Percentiles rank a stretch among this genome's conserved stretches.
Conservation (phyloP, 2,329 filamentous ascomycete genomes). For the Aureobasidium sp. region DNA sequence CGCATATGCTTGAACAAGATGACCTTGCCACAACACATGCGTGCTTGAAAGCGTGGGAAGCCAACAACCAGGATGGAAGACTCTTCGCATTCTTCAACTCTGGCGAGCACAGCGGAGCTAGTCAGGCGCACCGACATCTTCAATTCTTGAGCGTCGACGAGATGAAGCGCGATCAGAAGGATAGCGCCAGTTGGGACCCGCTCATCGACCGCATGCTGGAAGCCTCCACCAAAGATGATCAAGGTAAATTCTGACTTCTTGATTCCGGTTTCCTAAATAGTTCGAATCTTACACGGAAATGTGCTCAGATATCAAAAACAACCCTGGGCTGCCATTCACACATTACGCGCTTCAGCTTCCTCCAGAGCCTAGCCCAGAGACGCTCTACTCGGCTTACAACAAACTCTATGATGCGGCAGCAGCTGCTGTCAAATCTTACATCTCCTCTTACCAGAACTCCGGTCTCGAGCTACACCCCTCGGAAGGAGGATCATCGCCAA, state of each 20-base stretch:
- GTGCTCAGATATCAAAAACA: neutral
- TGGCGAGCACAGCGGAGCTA: slow-evolving; percentile 60
- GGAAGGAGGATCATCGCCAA: slow-evolving; percentile 35
- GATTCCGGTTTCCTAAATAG: no score
- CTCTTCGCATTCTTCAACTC: slow-evolving; percentile 66
- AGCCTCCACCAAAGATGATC: neutral
- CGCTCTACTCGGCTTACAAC: slow-evolving; percentile 30
- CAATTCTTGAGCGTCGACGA: slow-evolving; percentile 61
- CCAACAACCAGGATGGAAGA: slow-evolving; percentile 18
- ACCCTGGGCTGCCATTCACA: slow-evolving; percentile 39
- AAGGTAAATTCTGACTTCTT: neutral
- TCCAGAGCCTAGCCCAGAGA: slow-evolving; percentile 34
- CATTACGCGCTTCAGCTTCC: slow-evolving; percentile 42
- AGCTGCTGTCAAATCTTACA: slow-evolving; percentile 34
- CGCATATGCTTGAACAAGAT: slow-evolving; percentile 51
- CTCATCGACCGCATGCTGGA: slow-evolving; percentile 41
- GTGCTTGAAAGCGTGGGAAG: slow-evolving; percentile 53
- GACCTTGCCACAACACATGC: slow-evolving; percentile 57
- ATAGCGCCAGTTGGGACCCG: slow-evolving; percentile 36
- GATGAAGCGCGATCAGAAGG: slow-evolving; percentile 45
- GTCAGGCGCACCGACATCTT: slow-evolving; percentile 64
- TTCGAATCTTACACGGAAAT: neutral
- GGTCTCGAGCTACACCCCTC: slow-evolving; percentile 24
- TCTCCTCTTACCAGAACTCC: slow-evolving; percentile 30
- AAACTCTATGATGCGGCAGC: slow-evolving; percentile 30